Conservation (phyloP, 2,329 filamentous ascomycete species). For the Cytospora piceae region DNA sequence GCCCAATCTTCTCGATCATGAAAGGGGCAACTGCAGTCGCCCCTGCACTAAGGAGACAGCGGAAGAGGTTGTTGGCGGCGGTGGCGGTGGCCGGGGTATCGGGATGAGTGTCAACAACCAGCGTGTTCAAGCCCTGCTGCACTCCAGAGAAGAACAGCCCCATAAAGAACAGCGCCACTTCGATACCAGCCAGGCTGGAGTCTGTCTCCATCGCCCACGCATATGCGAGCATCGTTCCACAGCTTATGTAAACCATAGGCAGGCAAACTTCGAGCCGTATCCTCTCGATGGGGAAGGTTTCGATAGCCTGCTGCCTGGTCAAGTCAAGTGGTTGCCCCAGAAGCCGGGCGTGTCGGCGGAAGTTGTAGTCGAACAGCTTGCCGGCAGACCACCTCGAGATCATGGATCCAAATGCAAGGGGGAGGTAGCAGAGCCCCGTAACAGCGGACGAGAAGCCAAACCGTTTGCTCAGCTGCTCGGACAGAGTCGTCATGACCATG, state of each 20-base stretch:
- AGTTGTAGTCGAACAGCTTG: slow-evolving; percentile 33
- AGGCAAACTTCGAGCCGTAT: slow-evolving; percentile 33
- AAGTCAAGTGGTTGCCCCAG: slow-evolving; percentile 30
- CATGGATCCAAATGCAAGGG: slow-evolving; percentile 31
- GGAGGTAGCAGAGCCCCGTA: slow-evolving; percentile 33
- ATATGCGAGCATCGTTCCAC: slow-evolving; percentile 33
- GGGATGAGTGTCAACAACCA: slow-evolving; percentile 33
- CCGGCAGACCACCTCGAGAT: slow-evolving; percentile 31
- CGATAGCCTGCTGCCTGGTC: slow-evolving; percentile 31
- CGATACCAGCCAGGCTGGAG: slow-evolving; percentile 33
- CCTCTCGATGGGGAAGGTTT: slow-evolving; percentile 32
- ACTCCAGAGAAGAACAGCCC: slow-evolving; percentile 32
- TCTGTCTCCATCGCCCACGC: slow-evolving; percentile 35
- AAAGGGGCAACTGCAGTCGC: slow-evolving; percentile 35
- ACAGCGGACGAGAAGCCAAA: slow-evolving; percentile 31
- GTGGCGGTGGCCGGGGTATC: slow-evolving; percentile 32
- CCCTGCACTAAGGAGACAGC: slow-evolving; percentile 36
- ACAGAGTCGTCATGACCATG: slow-evolving; percentile 35
- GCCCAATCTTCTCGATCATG: slow-evolving; percentile 35
- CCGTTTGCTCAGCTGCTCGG: slow-evolving; percentile 30
- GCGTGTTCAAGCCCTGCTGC: slow-evolving; percentile 34
- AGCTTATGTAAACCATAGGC: slow-evolving; percentile 31
- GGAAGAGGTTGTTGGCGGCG: slow-evolving; percentile 35
- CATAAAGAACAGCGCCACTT: slow-evolving; percentile 34
- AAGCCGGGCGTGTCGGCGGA: slow-evolving; percentile 29